Evolutionary conservation across 331 rosid species (phyloP).

Genomic region (Phaseolus coccineus): DNA sequence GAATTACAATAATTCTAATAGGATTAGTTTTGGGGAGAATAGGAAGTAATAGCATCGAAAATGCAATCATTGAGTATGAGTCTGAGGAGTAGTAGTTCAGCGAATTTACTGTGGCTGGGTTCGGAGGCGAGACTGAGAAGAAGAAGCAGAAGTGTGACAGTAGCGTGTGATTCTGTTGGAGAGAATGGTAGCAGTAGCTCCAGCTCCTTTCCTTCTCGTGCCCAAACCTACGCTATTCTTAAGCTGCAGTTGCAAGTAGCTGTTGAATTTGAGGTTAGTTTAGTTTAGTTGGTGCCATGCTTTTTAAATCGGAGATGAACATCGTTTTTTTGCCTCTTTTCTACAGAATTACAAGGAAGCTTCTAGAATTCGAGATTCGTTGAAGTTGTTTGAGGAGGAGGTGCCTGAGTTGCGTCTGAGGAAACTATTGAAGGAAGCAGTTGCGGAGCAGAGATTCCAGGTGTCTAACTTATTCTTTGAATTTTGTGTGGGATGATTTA

Average conservation of each 20-base stretch:
- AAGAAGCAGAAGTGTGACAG: constrained; percentile 44
- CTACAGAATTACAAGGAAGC: constrained; percentile 90
- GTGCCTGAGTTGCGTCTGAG: constrained; percentile 84
- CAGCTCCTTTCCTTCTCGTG: constrained; percentile 64
- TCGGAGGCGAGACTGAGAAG: not conserved
- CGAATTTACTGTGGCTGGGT: constrained; percentile 9
- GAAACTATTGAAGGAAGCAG: constrained; percentile 75
- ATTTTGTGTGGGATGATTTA: not conserved
- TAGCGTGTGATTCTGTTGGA: constrained; percentile 64
- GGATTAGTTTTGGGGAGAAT: not conserved
- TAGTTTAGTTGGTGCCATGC: not conserved
- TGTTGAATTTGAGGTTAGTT: constrained; percentile 81
- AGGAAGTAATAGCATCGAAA: not conserved
- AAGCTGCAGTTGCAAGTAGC: constrained; percentile 94
- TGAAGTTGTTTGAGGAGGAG: constrained; percentile 78
- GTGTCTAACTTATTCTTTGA: constrained; percentile 38
- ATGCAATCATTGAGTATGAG: constrained; percentile 50
- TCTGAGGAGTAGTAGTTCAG: not conserved
- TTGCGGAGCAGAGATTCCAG: constrained; percentile 84
- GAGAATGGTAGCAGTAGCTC: constrained; percentile 46
- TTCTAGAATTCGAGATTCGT: constrained; percentile 84
- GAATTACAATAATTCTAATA: not conserved
- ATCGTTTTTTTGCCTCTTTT: no score
- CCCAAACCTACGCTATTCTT: constrained; percentile 77
- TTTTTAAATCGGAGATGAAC: not conserved